Evolutionary conservation across 305 asterid genomes (phyloP).

Genomic region (Fraxinus angustifolia): DNA sequence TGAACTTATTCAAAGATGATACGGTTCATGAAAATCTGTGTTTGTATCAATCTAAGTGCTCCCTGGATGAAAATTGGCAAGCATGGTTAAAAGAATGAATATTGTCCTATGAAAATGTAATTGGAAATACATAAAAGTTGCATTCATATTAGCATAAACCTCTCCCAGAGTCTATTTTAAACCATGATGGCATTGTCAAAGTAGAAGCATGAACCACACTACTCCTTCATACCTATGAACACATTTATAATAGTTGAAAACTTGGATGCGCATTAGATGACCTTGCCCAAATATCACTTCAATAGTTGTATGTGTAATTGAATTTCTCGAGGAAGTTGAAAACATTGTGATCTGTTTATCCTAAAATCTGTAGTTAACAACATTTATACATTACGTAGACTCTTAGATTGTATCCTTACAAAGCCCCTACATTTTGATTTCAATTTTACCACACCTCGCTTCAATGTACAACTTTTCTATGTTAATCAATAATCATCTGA

Average conservation of each 20-base stretch:
- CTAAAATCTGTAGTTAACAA: background rate
- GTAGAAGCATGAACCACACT: background rate
- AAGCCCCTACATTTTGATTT: background rate
- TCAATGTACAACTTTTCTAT: background rate
- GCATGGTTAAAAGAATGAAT: background rate
- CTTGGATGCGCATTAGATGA: background rate
- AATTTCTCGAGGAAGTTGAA: conserved; percentile 11
- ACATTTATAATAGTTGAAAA: background rate
- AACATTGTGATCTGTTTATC: background rate
- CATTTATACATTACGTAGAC: background rate
- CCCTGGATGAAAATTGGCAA: background rate
- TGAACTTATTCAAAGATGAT: background rate
- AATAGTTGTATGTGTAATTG: background rate
- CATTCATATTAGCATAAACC: background rate
- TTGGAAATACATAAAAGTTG: background rate
- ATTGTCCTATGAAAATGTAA: background rate
- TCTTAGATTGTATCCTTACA: background rate
- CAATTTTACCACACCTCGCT: conserved; percentile 5
- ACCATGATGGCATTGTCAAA: background rate
- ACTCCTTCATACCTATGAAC: background rate
- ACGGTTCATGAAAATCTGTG: background rate
- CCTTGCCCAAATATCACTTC: conserved; percentile 6
- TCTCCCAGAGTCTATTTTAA: background rate
- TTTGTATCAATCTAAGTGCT: background rate
- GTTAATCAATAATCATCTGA: background rate